Evolutionary conservation across 345 rosid species (phyloP).

Genomic region (Brassica napus): Da-Ae NC_063442.1:1251001-1251500

Average conservation of each 20-base stretch:
- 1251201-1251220: background rate
- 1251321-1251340: conserved; percentile 31
- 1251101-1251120: background rate
- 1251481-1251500: conserved; percentile 82
- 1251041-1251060: conserved; percentile 97
- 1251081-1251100: conserved; percentile 1
- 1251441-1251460: conserved; percentile 92
- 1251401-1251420: conserved; percentile 98
- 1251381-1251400: conserved; percentile 98
- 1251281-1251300: background rate
- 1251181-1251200: background rate
- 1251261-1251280: conserved; percentile 8
- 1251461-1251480: conserved; percentile 88
- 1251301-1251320: conserved; percentile 5
- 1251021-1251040: conserved; percentile 89
- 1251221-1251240: background rate
- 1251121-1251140: background rate
- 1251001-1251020: conserved; percentile 68
- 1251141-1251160: conserved; percentile 1
- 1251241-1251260: background rate
- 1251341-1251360: conserved; percentile 42
- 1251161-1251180: background rate
- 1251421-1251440: conserved; percentile 92
- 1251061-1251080: conserved; percentile 3
- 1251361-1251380: conserved; percentile 91